phyloP scores from a whole-genome alignment of 179 eudicot genomes.

The Spinacia oleracea region DNA sequence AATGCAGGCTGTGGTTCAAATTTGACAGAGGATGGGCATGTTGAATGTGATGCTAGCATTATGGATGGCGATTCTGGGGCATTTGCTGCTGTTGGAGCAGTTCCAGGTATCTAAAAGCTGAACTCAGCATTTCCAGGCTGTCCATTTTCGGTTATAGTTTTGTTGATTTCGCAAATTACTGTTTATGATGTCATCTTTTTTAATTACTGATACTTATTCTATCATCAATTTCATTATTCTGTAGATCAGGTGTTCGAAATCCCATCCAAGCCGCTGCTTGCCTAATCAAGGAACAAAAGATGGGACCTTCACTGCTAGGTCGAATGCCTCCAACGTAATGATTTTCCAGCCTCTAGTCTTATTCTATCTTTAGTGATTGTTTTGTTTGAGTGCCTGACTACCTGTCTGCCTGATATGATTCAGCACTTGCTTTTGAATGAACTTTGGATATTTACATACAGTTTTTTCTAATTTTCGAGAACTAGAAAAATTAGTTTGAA shows the following conservation, averaged over 20 bases:
- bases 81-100: conserved; percentile 97
- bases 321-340: conserved; percentile 71
- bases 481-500: not conserved
- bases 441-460: not conserved
- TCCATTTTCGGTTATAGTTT: not conserved
- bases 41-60: conserved; percentile 95
- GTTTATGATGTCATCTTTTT: not conserved
- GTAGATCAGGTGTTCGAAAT: conserved; percentile 82
- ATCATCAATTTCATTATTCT: conserved; percentile 22
- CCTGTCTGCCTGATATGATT: not conserved
- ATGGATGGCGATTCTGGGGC: conserved; percentile 87
- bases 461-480: not conserved
- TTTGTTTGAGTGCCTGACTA: not conserved
- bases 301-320: conserved; percentile 71
- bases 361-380: not conserved
- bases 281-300: conserved; percentile 72
- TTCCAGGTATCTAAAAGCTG: conserved; percentile 69
- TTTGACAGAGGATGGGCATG: conserved; percentile 92
- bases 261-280: conserved; percentile 76
- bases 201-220: not conserved
- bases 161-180: not conserved
- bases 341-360: not conserved
- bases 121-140: conserved; percentile 4
- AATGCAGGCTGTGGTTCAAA: conserved; percentile 99
- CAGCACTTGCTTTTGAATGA: not conserved